Evolutionary conservation across 176 grass and related monocot genomes (phyloP).

Genomic region (Themeda triandra): DNA sequence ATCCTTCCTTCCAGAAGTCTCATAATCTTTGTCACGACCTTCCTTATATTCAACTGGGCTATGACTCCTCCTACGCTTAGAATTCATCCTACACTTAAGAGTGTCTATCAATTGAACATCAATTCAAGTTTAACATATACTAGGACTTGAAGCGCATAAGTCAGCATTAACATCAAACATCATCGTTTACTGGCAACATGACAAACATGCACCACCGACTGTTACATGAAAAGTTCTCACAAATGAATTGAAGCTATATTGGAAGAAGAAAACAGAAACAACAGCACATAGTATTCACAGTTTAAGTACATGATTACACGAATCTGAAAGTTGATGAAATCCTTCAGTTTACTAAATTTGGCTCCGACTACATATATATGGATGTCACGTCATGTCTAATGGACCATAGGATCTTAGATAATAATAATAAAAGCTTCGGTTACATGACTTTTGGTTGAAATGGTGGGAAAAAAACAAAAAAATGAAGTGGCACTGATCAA

Average conservation of each 20-base stretch:
- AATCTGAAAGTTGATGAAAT: neutral
- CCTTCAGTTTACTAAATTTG: neutral
- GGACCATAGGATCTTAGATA: neutral
- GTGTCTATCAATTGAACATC: constrained; percentile 25
- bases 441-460: neutral
- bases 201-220: neutral
- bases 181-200: neutral
- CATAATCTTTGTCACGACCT: constrained; percentile 32
- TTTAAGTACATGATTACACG: neutral
- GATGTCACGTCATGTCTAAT: neutral
- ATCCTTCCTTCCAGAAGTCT: constrained; percentile 38
- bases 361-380: neutral
- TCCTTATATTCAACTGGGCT: constrained; percentile 56
- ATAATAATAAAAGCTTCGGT: neutral
- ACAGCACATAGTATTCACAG: neutral
- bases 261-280: neutral
- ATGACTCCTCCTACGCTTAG: constrained; percentile 43
- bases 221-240: neutral
- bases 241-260: neutral
- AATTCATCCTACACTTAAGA: constrained; percentile 30
- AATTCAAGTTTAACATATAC: neutral
- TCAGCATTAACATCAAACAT: neutral
- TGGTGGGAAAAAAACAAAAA: neutral
- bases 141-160: neutral
- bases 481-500: neutral